These are phyloP conservation scores for Colletotrichum spaethianum DNA, from an alignment of 2,329 filamentous ascomycete species.

Conservation along the genomic window DNA sequence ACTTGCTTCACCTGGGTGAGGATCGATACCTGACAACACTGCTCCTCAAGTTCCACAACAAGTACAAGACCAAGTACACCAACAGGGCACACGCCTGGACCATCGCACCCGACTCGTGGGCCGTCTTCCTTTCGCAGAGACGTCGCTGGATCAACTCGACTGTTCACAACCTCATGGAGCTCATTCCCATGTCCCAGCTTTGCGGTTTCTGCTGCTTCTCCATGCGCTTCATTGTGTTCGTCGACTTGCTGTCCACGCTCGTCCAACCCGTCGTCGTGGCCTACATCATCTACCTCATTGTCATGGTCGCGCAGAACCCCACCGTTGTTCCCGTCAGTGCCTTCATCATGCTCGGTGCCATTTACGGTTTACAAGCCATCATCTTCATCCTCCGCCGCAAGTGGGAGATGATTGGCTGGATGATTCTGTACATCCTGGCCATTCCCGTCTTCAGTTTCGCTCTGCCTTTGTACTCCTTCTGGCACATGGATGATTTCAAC, in stretches of 20 bases:
- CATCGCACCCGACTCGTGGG: conserved; percentile 94
- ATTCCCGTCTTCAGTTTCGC: conserved; percentile 93
- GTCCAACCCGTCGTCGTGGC: conserved; percentile 92
- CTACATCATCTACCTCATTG: conserved; percentile 92
- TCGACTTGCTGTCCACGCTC: conserved; percentile 92
- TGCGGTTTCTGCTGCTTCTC: conserved; percentile 99
- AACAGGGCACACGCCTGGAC: conserved; percentile 95
- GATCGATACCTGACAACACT: conserved; percentile 97
- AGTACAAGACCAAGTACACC: conserved; percentile 99
- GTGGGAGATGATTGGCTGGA: conserved; percentile 99
- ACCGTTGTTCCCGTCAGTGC: conserved; percentile 84
- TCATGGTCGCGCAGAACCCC: conserved; percentile 74
- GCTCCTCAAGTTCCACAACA: conserved; percentile 90
- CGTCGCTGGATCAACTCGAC: conserved; percentile 99
- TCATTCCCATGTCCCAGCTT: conserved; percentile 92
- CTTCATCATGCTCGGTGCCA: conserved; percentile 92
- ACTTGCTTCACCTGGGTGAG: conserved; percentile 94
- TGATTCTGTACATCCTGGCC: conserved; percentile 94
- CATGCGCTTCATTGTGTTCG: conserved; percentile 97
- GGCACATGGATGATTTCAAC: conserved; percentile 99
- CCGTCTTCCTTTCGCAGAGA: conserved; percentile 96
- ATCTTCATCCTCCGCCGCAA: conserved; percentile 97
- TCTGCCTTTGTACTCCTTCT: conserved; percentile 94
- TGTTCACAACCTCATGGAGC: conserved; percentile 96
- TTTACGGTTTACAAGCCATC: conserved; percentile 96